Evolutionary conservation across 2,329 filamentous ascomycete genomes (phyloP).

Genomic region (Pseudogymnoascus sp.): DNA sequence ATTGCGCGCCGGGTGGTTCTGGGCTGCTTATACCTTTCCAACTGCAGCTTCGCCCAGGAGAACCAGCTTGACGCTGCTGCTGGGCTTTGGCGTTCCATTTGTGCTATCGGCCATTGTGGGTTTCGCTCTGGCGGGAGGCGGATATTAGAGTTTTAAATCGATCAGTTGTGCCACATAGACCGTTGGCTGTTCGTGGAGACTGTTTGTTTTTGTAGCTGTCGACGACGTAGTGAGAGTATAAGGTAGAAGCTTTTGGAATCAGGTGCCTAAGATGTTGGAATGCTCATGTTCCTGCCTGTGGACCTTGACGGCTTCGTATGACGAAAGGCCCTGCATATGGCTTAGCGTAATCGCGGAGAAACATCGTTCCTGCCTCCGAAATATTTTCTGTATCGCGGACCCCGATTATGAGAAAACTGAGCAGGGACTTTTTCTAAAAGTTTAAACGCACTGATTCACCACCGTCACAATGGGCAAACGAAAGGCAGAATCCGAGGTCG

Average conservation of each 20-base stretch:
- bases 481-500: slow-evolving; percentile 25
- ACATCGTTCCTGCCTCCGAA: slow-evolving; percentile 8
- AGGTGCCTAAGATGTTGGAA: slow-evolving; percentile 7
- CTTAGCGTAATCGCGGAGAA: slow-evolving; percentile 10
- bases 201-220: not conserved
- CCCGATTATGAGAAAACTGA: slow-evolving; percentile 9
- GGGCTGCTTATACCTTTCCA: slow-evolving; percentile 64
- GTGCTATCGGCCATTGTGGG: slow-evolving; percentile 61
- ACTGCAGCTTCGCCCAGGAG: slow-evolving; percentile 95
- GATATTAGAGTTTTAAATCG: not conserved
- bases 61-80: slow-evolving; percentile 99
- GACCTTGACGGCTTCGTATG: slow-evolving; percentile 11
- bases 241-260: not conserved
- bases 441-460: not conserved
- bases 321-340: slow-evolving; percentile 11
- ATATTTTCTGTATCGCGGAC: slow-evolving; percentile 11
- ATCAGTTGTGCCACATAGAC: not conserved
- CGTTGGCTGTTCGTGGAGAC: not conserved
- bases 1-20: not conserved
- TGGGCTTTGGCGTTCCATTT: slow-evolving; percentile 72
- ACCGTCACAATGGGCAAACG: slow-evolving; percentile 27
- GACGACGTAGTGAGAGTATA: not conserved
- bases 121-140: not conserved
- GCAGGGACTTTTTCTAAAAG: slow-evolving; percentile 5
- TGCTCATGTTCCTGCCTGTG: slow-evolving; percentile 8